phyloP scores from a whole-genome alignment of 306 rosid genomes.

The Trifolium subterraneum region DNA sequence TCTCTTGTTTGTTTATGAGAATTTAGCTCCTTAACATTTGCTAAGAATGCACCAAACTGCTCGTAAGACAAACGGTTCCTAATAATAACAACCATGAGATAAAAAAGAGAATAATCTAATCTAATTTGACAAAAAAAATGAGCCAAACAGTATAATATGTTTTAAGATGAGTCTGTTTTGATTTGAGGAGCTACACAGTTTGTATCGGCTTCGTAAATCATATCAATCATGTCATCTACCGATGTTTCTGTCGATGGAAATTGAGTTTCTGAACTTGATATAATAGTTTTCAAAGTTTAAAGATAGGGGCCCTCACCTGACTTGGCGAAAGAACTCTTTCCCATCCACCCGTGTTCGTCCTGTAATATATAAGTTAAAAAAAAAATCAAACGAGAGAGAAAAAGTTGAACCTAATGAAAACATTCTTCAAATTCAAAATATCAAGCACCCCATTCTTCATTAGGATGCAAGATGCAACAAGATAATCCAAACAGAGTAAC shows the following conservation, averaged over 20 bases:
- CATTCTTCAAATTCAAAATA: constrained; percentile 8
- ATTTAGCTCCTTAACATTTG: constrained; percentile 92
- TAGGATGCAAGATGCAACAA: constrained; percentile 24
- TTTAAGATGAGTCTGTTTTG: neutral
- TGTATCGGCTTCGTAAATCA: neutral
- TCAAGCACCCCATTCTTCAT: constrained; percentile 19
- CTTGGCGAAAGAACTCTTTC: constrained; percentile 96
- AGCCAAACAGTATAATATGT: neutral
- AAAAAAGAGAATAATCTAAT: neutral
- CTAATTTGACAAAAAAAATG: neutral
- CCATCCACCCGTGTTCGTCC: constrained; percentile 95
- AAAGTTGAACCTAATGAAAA: constrained; percentile 15
- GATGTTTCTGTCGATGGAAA: neutral
- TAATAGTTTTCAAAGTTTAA: constrained; percentile 14
- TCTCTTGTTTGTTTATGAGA: constrained; percentile 92
- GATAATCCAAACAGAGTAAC: constrained; percentile 3
- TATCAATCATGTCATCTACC: neutral
- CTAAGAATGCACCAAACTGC: constrained; percentile 91
- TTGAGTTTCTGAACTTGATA: constrained; percentile 10
- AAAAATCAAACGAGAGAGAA: neutral
- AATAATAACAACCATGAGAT: constrained; percentile 31
- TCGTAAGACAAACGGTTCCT: constrained; percentile 98
- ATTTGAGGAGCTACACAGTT: constrained; percentile 17
- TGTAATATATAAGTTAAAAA: constrained; percentile 43
- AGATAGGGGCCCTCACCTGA: constrained; percentile 65